Percentiles rank a stretch among this genome's conserved stretches.
phyloP scores from a whole-genome alignment of 169 alveolate species.

The Eimeria sp. region DNA sequence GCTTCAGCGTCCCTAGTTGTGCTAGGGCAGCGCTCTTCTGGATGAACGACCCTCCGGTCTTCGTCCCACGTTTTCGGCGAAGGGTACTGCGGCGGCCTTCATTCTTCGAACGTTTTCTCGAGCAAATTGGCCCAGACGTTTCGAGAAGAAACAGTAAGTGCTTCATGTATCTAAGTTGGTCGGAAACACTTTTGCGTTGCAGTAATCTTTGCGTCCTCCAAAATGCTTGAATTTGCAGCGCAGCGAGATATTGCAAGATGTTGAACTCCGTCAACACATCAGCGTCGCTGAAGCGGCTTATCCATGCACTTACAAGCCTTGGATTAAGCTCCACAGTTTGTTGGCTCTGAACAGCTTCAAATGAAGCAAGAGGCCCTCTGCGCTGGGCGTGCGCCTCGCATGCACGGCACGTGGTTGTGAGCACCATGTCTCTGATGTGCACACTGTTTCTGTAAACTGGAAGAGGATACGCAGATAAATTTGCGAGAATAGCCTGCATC shows the following conservation, averaged over 20 bases:
- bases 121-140: constrained; percentile 52
- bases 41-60: constrained; percentile 31
- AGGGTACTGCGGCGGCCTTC: constrained; percentile 75
- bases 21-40: background rate
- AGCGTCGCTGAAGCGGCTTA: constrained; percentile 57
- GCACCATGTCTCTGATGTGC: constrained; percentile 79
- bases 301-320: constrained; percentile 68
- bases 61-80: constrained; percentile 65
- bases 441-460: constrained; percentile 76
- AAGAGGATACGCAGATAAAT: constrained; percentile 62
- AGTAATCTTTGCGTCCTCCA: constrained; percentile 62
- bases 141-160: constrained; percentile 69
- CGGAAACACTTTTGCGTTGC: constrained; percentile 37
- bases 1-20: constrained; percentile 37
- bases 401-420: constrained; percentile 73
- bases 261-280: background rate
- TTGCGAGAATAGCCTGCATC: constrained; percentile 60
- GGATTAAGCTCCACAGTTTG: constrained; percentile 80
- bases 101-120: constrained; percentile 1
- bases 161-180: constrained; percentile 49
- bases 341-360: constrained; percentile 26
- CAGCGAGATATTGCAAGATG: constrained; percentile 70
- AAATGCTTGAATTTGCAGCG: constrained; percentile 58
- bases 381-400: constrained; percentile 84
- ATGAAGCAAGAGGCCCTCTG: constrained; percentile 44